phyloP scores from a whole-genome alignment of 208 protist species.

The Trichomonas vaginalis region DNA sequence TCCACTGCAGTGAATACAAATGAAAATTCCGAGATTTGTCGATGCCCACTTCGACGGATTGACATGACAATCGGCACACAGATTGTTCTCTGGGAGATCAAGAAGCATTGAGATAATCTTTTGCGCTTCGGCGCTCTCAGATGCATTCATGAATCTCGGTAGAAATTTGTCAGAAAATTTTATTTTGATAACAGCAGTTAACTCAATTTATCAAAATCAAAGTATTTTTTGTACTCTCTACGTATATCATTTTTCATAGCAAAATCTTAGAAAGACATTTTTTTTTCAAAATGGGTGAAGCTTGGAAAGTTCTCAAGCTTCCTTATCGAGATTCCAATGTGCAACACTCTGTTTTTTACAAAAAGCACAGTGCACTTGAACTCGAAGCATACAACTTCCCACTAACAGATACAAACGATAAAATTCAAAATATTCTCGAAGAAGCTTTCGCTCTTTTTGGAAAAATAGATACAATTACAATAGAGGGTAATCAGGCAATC shows the following conservation, averaged over 20 bases:
- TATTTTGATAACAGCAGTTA: too few relatives aligned
- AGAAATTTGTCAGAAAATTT: neutral
- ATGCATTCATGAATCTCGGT: neutral
- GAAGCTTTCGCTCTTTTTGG: neutral
- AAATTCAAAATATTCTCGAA: neutral
- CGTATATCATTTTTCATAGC: too few relatives aligned
- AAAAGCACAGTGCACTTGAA: neutral
- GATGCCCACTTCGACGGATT: neutral
- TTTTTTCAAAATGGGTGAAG: neutral
- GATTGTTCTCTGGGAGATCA: neutral
- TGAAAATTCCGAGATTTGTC: constrained; percentile 33
- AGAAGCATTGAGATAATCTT: neutral
- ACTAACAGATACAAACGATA: neutral
- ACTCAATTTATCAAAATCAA: too few relatives aligned
- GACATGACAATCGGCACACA: neutral
- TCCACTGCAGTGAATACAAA: constrained; percentile 43
- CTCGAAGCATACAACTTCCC: neutral
- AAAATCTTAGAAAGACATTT: too few relatives aligned
- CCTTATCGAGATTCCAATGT: neutral
- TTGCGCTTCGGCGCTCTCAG: neutral
- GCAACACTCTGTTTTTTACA: neutral
- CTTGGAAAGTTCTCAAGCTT: neutral
- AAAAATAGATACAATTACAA: neutral
- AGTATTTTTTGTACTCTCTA: too few relatives aligned
- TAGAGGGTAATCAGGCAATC: neutral